Conservation (phyloP, 495 filamentous ascomycete genomes). For the Sabuloglossum arenarium region DNA sequence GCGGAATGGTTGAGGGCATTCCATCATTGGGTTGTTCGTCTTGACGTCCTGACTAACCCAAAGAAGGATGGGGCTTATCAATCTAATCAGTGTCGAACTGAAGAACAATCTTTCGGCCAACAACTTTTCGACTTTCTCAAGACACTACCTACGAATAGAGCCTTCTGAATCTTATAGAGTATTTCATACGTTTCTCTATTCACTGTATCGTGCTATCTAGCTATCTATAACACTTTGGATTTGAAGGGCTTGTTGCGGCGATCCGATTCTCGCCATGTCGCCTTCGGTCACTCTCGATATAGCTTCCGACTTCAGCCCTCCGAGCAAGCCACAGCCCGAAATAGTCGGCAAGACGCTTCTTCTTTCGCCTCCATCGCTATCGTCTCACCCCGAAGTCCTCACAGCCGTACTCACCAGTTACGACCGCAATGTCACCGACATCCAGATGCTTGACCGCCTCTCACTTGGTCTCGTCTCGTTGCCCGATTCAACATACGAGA, state of each 20-base stretch:
- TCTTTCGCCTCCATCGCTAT: constrained; percentile 53
- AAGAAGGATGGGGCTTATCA: neutral
- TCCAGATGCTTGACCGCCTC: constrained; percentile 97
- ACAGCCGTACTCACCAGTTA: constrained; percentile 35
- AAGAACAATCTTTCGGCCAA: neutral
- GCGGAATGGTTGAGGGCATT: no score
- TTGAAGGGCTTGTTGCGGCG: neutral
- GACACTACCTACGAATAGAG: neutral
- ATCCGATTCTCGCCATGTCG: neutral
- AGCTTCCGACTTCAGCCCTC: constrained; percentile 20
- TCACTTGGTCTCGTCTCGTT: constrained; percentile 63
- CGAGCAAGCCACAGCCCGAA: constrained; percentile 9
- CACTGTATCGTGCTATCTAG: neutral
- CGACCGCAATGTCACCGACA: constrained; percentile 54
- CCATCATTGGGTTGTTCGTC: no score
- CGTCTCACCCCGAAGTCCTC: constrained; percentile 42
- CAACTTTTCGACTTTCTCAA: no score
- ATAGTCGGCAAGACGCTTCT: constrained; percentile 33
- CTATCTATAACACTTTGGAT: neutral
- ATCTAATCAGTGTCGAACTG: neutral
- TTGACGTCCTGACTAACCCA: neutral
- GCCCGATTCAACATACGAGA: constrained; percentile 56
- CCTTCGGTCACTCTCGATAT: constrained; percentile 3
- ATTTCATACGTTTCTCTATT: neutral
- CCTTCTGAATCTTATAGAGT: neutral